Evolutionary conservation across 768 basidiomycete genomes (phyloP).

Genomic region (Tulasnella calospora): DNA sequence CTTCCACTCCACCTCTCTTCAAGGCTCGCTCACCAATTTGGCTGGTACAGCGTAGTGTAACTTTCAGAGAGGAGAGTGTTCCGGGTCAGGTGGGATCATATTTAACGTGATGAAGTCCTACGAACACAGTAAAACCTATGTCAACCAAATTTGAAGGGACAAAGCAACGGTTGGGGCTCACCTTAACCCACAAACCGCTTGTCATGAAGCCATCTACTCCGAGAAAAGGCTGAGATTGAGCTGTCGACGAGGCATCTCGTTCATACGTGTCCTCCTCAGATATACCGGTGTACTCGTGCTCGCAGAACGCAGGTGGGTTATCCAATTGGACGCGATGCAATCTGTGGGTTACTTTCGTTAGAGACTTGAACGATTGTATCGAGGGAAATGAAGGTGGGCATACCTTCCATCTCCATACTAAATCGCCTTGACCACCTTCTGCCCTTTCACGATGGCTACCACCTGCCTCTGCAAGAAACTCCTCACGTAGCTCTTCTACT

Average conservation of each 20-base stretch:
- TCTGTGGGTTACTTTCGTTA: background rate
- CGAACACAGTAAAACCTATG: background rate
- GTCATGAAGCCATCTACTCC: conserved; percentile 20
- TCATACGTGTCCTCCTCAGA: background rate
- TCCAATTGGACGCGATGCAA: conserved; percentile 13
- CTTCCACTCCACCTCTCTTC: conserved; percentile 25
- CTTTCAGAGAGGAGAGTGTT: conserved; percentile 23
- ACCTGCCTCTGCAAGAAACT: conserved; percentile 25
- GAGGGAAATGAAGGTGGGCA: background rate
- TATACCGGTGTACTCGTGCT: background rate
- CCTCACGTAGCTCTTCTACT: conserved; percentile 7
- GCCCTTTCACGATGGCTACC: conserved; percentile 19
- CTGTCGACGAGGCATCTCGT: background rate
- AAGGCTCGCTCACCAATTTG: conserved; percentile 25
- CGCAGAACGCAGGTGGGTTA: conserved; percentile 12
- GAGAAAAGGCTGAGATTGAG: background rate
- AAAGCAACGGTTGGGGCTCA: background rate
- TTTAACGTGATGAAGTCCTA: conserved; percentile 28
- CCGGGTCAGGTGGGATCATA: conserved; percentile 25
- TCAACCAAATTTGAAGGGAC: background rate
- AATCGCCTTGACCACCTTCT: conserved; percentile 27
- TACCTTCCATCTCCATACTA: conserved; percentile 25
- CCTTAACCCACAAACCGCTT: conserved; percentile 22
- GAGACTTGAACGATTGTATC: background rate
- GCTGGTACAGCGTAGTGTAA: conserved; percentile 27